Conservation (phyloP, 2,329 filamentous ascomycete species). For the Xylaria sp. region DNA sequence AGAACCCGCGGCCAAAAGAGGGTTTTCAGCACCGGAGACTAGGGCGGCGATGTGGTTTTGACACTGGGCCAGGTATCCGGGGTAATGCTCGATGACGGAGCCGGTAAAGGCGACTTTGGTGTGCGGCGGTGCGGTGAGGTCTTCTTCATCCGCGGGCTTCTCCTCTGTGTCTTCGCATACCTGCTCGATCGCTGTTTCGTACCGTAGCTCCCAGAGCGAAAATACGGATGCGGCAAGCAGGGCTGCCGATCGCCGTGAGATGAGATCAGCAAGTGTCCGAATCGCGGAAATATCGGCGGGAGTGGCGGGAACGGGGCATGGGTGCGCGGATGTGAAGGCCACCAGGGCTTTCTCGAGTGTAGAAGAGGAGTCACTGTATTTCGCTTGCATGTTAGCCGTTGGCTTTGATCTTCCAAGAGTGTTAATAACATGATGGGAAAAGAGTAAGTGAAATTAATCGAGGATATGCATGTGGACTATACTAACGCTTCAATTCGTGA, state of each 20-base stretch:
- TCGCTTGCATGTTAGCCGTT: constrained; percentile 30
- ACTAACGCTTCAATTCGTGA: constrained; percentile 67
- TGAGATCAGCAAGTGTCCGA: constrained; percentile 62
- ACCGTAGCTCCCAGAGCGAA: constrained; percentile 67
- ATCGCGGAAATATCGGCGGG: constrained; percentile 62
- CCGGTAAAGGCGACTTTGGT: constrained; percentile 81
- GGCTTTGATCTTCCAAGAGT: not conserved
- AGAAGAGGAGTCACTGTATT: constrained; percentile 56
- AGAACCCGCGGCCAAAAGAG: constrained; percentile 39
- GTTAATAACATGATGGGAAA: not conserved
- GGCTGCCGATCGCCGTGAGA: constrained; percentile 68
- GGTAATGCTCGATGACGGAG: constrained; percentile 82
- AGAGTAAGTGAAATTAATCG: not conserved
- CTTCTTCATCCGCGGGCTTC: constrained; percentile 19
- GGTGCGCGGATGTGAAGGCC: constrained; percentile 62
- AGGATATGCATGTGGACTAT: not conserved
- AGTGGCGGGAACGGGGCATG: constrained; percentile 50
- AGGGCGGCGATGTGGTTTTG: constrained; percentile 72
- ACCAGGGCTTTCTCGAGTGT: constrained; percentile 57
- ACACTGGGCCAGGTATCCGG: constrained; percentile 69
- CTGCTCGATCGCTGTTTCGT: constrained; percentile 57
- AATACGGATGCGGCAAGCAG: constrained; percentile 68
- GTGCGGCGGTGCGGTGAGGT: constrained; percentile 53
- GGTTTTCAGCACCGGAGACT: constrained; percentile 53
- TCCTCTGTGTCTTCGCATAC: constrained; percentile 57